Evolutionary conservation across 306 rosid genomes (phyloP).

Genomic region (Prunus kanzakura): DNA sequence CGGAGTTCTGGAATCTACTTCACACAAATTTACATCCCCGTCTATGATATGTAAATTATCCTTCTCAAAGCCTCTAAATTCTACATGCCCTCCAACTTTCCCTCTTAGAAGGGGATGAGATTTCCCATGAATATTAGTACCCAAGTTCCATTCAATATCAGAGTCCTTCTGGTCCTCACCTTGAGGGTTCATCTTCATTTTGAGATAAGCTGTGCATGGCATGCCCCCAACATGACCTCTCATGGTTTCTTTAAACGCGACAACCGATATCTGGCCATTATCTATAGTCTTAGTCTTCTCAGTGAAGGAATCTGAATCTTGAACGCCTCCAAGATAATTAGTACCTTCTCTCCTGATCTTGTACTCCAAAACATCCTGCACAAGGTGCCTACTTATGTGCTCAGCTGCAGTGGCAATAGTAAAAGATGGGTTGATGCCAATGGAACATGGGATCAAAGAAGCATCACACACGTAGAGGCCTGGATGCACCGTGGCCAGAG

Average conservation of each 20-base stretch:
- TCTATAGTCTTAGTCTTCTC: not conserved
- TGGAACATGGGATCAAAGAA: constrained; percentile 39
- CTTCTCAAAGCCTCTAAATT: constrained; percentile 33
- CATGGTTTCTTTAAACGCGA: constrained; percentile 28
- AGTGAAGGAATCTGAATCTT: not conserved
- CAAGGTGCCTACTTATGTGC: constrained; percentile 31
- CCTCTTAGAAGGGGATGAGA: constrained; percentile 32
- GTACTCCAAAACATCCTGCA: constrained; percentile 23
- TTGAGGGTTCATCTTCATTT: constrained; percentile 23
- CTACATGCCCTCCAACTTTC: constrained; percentile 35
- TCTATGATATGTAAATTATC: constrained; percentile 25
- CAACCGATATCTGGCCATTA: not conserved
- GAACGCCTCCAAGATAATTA: not conserved
- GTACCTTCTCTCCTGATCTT: not conserved
- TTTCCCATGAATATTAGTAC: not conserved
- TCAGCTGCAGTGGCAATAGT: constrained; percentile 34
- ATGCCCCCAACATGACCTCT: constrained; percentile 32
- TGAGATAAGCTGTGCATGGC: constrained; percentile 26
- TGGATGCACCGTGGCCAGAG: constrained; percentile 13
- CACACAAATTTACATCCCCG: constrained; percentile 33
- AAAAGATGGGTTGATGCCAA: constrained; percentile 36
- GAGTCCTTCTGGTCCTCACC: not conserved
- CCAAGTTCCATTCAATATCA: not conserved
- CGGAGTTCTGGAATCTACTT: constrained; percentile 24
- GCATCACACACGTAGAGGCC: constrained; percentile 38